Base-by-base conservation (phyloP, 169 alveolate species). In the Cryptosporidium sp. region DNA sequence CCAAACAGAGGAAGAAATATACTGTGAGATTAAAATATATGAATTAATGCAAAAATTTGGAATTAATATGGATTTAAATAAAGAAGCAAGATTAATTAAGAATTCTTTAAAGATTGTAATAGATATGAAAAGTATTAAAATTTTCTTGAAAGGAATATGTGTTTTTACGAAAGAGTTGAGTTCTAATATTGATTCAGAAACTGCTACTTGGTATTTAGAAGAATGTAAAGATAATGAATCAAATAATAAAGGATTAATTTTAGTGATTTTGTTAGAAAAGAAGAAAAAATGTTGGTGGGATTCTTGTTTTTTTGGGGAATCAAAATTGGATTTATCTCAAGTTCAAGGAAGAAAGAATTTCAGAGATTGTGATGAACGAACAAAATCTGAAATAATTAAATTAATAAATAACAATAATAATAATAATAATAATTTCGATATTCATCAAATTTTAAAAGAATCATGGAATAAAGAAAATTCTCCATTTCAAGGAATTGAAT, bases 391-490 rank as follows among this genome's bases (percentile, higher is more conserved):
- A 8, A 80, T 80, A 80, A 29, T 21, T 18, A 65, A 51, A 26
- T 29, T 67, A 35, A 56, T 73, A 37, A 44, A 29, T 53, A 10
- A 29, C 5, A 1, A 12, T 26, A 60, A 33, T 37, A 26, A 72
- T 5, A 31, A 0, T 26, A 52, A 29, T 16, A 10, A 52, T 16
- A 18, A 14, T 39, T 2, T 53, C 18, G 52, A 73, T 37, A 73
- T 73, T 21, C 42, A 31, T 5, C 26, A 73, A 3, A 29, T 73
- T 23, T 8, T 80, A 18, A 65, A 80, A 12, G 29, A 80, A 48
- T 31, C 89, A 21, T 80, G 89, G 89, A 65, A 80, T 48, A 29
- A 60, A n/a, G 67, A 80, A 29, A 80, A 80, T 39, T 80, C 89
- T 5, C 89, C 75, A n/a, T 80, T 80, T 80, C 35, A 80, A n/a